Conservation (phyloP, 1,284 basidiomycete genomes). For the Gomphus sp. region DNA sequence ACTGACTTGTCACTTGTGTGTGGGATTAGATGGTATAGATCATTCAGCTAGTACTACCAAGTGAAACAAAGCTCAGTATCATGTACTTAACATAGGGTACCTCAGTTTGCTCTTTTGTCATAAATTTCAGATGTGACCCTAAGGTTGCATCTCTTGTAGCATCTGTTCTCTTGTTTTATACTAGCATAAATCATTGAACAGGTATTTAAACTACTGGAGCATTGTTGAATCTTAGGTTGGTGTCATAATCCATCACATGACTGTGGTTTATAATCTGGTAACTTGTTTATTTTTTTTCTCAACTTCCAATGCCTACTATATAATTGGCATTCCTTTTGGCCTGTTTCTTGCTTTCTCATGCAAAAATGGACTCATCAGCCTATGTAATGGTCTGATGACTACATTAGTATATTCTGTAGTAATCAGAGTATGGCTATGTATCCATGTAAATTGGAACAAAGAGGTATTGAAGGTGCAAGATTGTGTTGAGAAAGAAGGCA, state of each 20-base stretch:
- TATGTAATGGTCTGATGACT: conserved; percentile 12
- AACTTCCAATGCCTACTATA: conserved; percentile 13
- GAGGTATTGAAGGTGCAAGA: conserved; percentile 12
- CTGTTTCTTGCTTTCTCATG: conserved; percentile 11
- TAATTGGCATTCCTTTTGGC: conserved; percentile 13
- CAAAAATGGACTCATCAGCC: conserved; percentile 8
- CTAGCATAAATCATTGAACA: not conserved
- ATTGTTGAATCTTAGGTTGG: conserved; percentile 49
- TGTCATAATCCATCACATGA: too few species aligned
- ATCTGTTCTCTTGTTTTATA: not conserved
- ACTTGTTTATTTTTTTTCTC: not conserved
- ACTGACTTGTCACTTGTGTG: too few species aligned
- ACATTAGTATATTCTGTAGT: conserved; percentile 10
- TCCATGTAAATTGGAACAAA: conserved; percentile 11
- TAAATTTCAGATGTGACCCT: too few species aligned
- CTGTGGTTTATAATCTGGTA: not conserved
- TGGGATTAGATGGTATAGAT: too few species aligned
- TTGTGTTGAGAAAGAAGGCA: conserved; percentile 11
- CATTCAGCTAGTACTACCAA: too few species aligned
- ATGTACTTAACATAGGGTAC: too few species aligned
- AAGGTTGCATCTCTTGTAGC: conserved; percentile 61
- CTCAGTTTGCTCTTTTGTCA: too few species aligned
- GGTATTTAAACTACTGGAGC: conserved; percentile 48
- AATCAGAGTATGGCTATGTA: conserved; percentile 8
- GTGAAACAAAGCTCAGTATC: too few species aligned